Evolutionary conservation across 495 filamentous ascomycete genomes (phyloP).

Genomic region (Aspergillus bridgeri): DNA sequence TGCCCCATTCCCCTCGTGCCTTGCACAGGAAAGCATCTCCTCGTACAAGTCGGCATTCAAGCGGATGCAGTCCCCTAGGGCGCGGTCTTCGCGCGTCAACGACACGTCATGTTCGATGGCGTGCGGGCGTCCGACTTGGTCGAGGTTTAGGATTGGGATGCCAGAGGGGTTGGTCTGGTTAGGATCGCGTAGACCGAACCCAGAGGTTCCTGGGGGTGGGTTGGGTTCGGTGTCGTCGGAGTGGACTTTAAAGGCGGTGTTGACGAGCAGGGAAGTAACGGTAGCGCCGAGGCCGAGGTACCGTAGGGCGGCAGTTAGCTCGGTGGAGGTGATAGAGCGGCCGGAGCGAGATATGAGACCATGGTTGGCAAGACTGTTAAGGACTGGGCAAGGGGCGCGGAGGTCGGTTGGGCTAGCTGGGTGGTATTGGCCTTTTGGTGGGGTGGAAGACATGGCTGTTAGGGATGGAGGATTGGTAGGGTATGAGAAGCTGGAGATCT

Average conservation of each 20-base stretch:
- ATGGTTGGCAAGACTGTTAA: slow-evolving; percentile 20
- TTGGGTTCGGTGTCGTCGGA: slow-evolving; percentile 4
- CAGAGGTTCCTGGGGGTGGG: slow-evolving; percentile 2
- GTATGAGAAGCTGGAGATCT: too few relatives aligned
- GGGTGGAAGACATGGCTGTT: not conserved
- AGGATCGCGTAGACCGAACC: slow-evolving; percentile 13
- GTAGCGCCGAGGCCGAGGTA: slow-evolving; percentile 10
- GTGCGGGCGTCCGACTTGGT: slow-evolving; percentile 16
- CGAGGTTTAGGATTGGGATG: slow-evolving; percentile 10
- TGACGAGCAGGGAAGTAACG: slow-evolving; percentile 3
- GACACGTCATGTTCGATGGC: slow-evolving; percentile 20
- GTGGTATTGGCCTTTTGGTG: slow-evolving; percentile 6
- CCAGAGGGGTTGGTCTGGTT: slow-evolving; percentile 9
- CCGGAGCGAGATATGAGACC: slow-evolving; percentile 14
- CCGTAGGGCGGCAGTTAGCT: slow-evolving; percentile 10
- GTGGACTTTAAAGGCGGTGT: slow-evolving; percentile 14
- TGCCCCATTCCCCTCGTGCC: not conserved
- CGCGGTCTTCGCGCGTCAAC: slow-evolving; percentile 17
- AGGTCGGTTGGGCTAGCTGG: slow-evolving; percentile 5
- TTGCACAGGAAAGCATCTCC: not conserved
- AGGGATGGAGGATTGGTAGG: not conserved
- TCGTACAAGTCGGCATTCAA: slow-evolving; percentile 10
- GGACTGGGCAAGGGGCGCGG: slow-evolving; percentile 14
- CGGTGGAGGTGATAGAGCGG: slow-evolving; percentile 13
- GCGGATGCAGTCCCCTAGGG: slow-evolving; percentile 11